Evolutionary conservation across 2,329 filamentous ascomycete species (phyloP).

Genomic region (Cadophora sp.): DNA sequence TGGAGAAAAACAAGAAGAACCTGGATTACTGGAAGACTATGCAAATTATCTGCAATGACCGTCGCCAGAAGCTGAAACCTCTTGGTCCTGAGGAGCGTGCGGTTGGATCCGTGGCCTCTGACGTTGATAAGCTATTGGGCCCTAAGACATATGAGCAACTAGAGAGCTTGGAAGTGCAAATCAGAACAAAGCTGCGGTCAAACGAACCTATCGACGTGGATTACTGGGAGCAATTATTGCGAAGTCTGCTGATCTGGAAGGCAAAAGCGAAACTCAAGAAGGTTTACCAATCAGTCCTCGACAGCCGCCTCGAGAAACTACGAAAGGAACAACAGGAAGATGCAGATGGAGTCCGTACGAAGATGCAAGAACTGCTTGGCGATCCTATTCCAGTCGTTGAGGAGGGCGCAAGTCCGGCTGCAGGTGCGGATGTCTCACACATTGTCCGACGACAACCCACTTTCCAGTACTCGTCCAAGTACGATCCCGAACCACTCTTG

Average conservation of each 20-base stretch:
- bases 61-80: constrained; percentile 69
- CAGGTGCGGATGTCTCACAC: constrained; percentile 29
- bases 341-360: constrained; percentile 61
- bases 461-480: constrained; percentile 50
- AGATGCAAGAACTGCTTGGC: constrained; percentile 57
- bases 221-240: constrained; percentile 94
- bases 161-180: constrained; percentile 85
- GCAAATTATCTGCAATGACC: constrained; percentile 81
- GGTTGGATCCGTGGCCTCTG: constrained; percentile 80
- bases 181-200: constrained; percentile 82
- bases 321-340: constrained; percentile 72
- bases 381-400: constrained; percentile 43
- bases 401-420: constrained; percentile 31
- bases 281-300: constrained; percentile 78
- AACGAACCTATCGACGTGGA: constrained; percentile 91
- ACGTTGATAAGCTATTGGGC: constrained; percentile 85
- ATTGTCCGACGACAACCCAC: constrained; percentile 38
- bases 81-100: constrained; percentile 70
- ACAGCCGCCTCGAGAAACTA: constrained; percentile 70
- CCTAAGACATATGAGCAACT: constrained; percentile 89
- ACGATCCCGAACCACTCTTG: constrained; percentile 72
- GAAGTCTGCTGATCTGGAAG: constrained; percentile 87
- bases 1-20: constrained; percentile 82
- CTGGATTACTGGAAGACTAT: constrained; percentile 93
- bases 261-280: constrained; percentile 83